Conservation (phyloP, 2,329 filamentous ascomycete genomes). For the Colletotrichum lini region DNA sequence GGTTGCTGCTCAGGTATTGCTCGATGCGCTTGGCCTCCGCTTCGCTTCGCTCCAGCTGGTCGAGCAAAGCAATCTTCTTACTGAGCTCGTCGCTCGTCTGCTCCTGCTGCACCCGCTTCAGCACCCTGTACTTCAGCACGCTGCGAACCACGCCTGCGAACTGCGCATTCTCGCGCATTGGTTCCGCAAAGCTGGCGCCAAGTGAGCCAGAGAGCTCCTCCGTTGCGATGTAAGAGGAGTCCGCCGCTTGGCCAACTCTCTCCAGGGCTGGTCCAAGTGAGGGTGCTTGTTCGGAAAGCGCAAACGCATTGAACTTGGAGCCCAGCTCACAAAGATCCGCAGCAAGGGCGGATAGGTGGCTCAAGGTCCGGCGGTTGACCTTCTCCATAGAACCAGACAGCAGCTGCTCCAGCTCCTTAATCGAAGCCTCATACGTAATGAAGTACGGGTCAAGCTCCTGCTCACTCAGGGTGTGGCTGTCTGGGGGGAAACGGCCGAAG, state of each 20-base stretch:
- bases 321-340: slow-evolving; percentile 93
- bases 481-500: slow-evolving; percentile 86
- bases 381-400: slow-evolving; percentile 96
- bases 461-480: slow-evolving; percentile 82
- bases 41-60: slow-evolving; percentile 94
- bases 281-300: slow-evolving; percentile 90
- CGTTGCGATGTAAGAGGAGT: slow-evolving; percentile 95
- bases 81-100: slow-evolving; percentile 94
- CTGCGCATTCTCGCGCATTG: slow-evolving; percentile 97
- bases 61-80: slow-evolving; percentile 86
- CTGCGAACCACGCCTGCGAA: slow-evolving; percentile 94
- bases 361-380: slow-evolving; percentile 90
- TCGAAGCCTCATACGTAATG: slow-evolving; percentile 90
- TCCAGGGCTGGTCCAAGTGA: slow-evolving; percentile 94
- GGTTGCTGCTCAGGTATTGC: slow-evolving; percentile 86
- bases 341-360: slow-evolving; percentile 86
- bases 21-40: slow-evolving; percentile 93
- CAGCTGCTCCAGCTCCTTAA: slow-evolving; percentile 89
- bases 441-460: slow-evolving; percentile 97
- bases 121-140: slow-evolving; percentile 88
- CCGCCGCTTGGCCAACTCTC: slow-evolving; percentile 92
- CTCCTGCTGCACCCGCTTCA: slow-evolving; percentile 97
- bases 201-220: slow-evolving; percentile 89
- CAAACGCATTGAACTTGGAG: slow-evolving; percentile 97
- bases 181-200: slow-evolving; percentile 96